These are phyloP conservation scores for Zygotorulaspora danielsina DNA, from an alignment of 805 yeast species.

Conservation along the genomic window DNA sequence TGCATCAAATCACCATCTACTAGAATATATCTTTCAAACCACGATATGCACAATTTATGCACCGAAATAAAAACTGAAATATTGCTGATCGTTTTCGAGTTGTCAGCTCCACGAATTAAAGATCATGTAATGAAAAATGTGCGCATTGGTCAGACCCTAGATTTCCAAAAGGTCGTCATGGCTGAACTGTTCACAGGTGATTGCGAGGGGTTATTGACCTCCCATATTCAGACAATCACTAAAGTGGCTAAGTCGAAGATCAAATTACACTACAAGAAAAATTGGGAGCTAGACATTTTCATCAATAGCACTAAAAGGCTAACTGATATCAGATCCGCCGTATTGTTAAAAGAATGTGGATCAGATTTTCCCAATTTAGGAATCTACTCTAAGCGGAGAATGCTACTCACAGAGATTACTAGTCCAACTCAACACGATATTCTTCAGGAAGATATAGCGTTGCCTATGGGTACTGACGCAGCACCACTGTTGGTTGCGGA, in stretches of 20 bases:
- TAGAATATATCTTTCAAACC: slow-evolving; percentile 29
- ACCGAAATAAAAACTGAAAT: slow-evolving; percentile 29
- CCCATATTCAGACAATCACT: slow-evolving; percentile 25
- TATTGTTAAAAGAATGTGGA: slow-evolving; percentile 18
- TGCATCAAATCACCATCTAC: slow-evolving; percentile 31
- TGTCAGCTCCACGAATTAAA: slow-evolving; percentile 23
- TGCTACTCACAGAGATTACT: slow-evolving; percentile 8
- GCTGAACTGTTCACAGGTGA: slow-evolving; percentile 9
- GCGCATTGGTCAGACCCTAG: slow-evolving; percentile 25
- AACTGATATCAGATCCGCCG: slow-evolving; percentile 22
- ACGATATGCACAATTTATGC: slow-evolving; percentile 28
- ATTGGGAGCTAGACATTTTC: slow-evolving; percentile 34
- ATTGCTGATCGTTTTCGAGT: slow-evolving; percentile 28
- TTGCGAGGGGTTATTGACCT: slow-evolving; percentile 6
- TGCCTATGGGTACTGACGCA: neutral
- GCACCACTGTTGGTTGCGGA: too few species aligned
- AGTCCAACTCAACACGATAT: slow-evolving; percentile 7
- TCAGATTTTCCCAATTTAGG: slow-evolving; percentile 2
- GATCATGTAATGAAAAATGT: slow-evolving; percentile 24
- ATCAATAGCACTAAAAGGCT: slow-evolving; percentile 27
- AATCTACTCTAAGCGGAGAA: slow-evolving; percentile 9
- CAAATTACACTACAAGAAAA: slow-evolving; percentile 24
- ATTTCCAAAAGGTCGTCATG: slow-evolving; percentile 20
- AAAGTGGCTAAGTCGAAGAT: slow-evolving; percentile 27
- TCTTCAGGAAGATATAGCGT: slow-evolving; percentile 10